Evolutionary conservation across 192 early-diverging fungal genomes (phyloP).

Genomic region (Backusella sp.): DNA sequence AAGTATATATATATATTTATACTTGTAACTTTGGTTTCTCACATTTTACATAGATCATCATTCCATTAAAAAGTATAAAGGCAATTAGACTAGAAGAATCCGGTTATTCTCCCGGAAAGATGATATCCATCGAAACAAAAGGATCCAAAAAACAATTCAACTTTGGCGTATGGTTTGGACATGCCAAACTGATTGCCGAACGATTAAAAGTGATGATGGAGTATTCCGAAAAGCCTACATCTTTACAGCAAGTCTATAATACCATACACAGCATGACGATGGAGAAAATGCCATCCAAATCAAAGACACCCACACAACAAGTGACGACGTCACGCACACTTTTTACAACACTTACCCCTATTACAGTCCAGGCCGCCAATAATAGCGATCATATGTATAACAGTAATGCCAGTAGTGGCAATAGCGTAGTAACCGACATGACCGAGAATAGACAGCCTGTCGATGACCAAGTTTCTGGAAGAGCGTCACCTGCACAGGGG

Average conservation of each 20-base stretch:
- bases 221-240: constrained; percentile 3
- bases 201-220: constrained; percentile 18
- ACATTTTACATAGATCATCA: constrained; percentile 33
- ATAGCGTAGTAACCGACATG: neutral
- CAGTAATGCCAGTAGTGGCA: neutral
- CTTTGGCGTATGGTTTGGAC: constrained; percentile 23
- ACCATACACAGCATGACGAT: neutral
- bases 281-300: neutral
- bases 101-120: constrained; percentile 14
- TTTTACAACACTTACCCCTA: constrained; percentile 16
- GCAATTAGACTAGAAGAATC: constrained; percentile 27
- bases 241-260: constrained; percentile 12
- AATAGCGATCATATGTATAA: neutral
- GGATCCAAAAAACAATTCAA: neutral
- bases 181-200: constrained; percentile 19
- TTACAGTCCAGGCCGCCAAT: constrained; percentile 23
- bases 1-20: neutral
- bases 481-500: constrained; percentile 22
- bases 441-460: neutral
- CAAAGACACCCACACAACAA: constrained; percentile 14
- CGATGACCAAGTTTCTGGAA: neutral
- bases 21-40: neutral
- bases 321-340: constrained; percentile 10
- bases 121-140: constrained; percentile 10
- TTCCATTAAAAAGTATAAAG: constrained; percentile 43